Evolutionary conservation across 495 filamentous ascomycete species (phyloP).

Genomic region (Aspergillus heteromorphus): DNA sequence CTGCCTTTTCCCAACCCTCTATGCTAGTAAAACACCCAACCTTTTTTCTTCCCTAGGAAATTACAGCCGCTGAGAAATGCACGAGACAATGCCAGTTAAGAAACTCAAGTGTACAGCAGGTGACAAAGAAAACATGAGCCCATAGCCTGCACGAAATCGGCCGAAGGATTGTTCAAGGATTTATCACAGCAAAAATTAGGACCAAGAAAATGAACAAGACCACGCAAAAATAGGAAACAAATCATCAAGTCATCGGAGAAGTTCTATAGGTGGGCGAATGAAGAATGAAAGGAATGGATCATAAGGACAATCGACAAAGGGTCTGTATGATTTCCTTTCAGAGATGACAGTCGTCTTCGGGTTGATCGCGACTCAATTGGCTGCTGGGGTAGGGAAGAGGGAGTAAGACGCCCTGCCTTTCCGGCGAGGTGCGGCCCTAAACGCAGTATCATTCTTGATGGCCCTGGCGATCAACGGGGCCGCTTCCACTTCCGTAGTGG

Average conservation of each 20-base stretch:
- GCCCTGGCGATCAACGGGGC: constrained; percentile 5
- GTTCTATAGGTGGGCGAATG: constrained; percentile 6
- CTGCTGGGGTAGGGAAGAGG: constrained; percentile 30
- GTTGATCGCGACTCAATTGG: constrained; percentile 4
- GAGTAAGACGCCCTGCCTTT: constrained; percentile 40
- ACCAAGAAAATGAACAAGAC: constrained; percentile 4
- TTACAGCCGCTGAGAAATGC: constrained; percentile 43
- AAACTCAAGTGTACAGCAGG: constrained; percentile 1
- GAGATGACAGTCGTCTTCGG: neutral
- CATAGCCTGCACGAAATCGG: constrained; percentile 3
- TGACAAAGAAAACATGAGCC: constrained; percentile 5
- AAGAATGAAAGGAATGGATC: neutral
- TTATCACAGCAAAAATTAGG: constrained; percentile 8
- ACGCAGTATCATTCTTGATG: constrained; percentile 6
- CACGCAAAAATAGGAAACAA: neutral
- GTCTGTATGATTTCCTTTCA: neutral
- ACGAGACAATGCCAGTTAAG: constrained; percentile 22
- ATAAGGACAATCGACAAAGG: neutral
- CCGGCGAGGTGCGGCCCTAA: constrained; percentile 11
- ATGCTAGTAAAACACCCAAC: constrained; percentile 18
- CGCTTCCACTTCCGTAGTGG: constrained; percentile 29
- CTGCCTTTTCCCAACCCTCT: constrained; percentile 20
- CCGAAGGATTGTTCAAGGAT: constrained; percentile 1
- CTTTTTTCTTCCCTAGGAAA: constrained; percentile 17
- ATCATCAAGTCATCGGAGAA: constrained; percentile 21